A percentile compares a stretch with the other conserved stretches of the same genome.
phyloP scores from a whole-genome alignment of 2,329 filamentous ascomycete species.

The Cytospora mali region DNA sequence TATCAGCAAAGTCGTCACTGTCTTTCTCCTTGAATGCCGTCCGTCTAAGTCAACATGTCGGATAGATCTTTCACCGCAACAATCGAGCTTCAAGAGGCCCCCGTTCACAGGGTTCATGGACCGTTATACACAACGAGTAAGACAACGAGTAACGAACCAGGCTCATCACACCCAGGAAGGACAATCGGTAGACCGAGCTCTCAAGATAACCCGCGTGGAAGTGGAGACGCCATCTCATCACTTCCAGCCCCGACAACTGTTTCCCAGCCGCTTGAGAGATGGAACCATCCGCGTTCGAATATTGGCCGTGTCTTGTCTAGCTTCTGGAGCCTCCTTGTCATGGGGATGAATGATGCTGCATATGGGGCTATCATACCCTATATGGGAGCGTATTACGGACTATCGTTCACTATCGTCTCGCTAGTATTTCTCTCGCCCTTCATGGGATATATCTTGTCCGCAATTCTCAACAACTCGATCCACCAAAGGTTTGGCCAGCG shows the following conservation, averaged over 20 bases:
- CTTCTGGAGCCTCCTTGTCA: conserved; percentile 60
- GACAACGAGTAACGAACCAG: not conserved
- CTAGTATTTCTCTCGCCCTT: conserved; percentile 52
- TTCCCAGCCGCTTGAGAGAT: conserved; percentile 38
- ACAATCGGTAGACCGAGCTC: conserved; percentile 1
- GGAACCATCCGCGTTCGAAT: conserved; percentile 54
- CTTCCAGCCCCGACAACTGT: conserved; percentile 21
- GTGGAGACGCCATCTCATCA: conserved; percentile 8
- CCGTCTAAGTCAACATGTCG: conserved; percentile 9
- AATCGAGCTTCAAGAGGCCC: conserved; percentile 20
- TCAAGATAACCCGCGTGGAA: not conserved
- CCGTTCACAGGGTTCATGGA: not conserved
- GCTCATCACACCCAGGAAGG: not conserved
- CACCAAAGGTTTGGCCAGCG: conserved; percentile 59
- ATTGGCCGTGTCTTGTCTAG: conserved; percentile 52
- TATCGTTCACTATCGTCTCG: conserved; percentile 51
- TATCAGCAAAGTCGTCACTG: too few species aligned
- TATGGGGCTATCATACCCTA: conserved; percentile 45
- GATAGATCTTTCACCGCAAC: conserved; percentile 11
- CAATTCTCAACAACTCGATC: conserved; percentile 47
- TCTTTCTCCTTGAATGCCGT: too few species aligned
- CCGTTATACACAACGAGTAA: not conserved
- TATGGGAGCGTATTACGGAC: conserved; percentile 41
- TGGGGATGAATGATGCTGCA: conserved; percentile 61
- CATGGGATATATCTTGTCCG: conserved; percentile 48